Base-by-base conservation (phyloP, 1,284 basidiomycete genomes). In the Puccinia coronata region DNA sequence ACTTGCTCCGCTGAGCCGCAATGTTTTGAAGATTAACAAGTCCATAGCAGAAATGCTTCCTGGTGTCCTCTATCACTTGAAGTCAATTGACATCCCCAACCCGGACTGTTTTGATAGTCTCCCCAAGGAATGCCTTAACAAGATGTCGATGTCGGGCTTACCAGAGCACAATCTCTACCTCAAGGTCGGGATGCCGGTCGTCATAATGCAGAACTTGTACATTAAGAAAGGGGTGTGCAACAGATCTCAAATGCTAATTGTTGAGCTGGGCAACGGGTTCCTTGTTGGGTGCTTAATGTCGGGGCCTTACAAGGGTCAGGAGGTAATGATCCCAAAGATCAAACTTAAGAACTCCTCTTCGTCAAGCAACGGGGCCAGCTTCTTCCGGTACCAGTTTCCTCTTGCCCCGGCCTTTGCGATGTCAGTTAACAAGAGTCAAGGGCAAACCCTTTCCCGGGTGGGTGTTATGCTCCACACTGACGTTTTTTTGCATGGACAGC, bases 401-500 rank as follows among this genome's bases (percentile, higher is more conserved):
- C 6, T 65, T 16, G 34, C 20, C 2, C 61, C 61, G 20, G 61
- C 61, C 2, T 65, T 20, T 39, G 61, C 61, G 18, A 39, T 65
- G 61, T 39, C 61, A 25, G n/a, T n/a, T n/a, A n/a, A n/a, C n/a
- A n/a, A n/a, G n/a, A n/a, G n/a, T n/a, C n/a, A n/a, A n/a, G n/a
- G 61, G 3, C 61, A 65, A 65, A 43, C 61, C 16, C 61, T 65
- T 36, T 11, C 5, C 20, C 18, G 16, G 18, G 39, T 65, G 8
- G 34, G 61, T 9, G 28, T 65, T 3, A 18, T 28, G 36, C 39
- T 36, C 8, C 18, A 65, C 36, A 39, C 61, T 14, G 18, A 57
- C 18, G 59, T 77, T 20, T 77, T 77, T 25, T 5, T 3, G 1
- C 74, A 65, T 51, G 74, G 74, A 5, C 74, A 77, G 23, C 49